Evolutionary conservation across 257 asterid genomes (phyloP).

Genomic region (Ajuga chamaepitys): DNA sequence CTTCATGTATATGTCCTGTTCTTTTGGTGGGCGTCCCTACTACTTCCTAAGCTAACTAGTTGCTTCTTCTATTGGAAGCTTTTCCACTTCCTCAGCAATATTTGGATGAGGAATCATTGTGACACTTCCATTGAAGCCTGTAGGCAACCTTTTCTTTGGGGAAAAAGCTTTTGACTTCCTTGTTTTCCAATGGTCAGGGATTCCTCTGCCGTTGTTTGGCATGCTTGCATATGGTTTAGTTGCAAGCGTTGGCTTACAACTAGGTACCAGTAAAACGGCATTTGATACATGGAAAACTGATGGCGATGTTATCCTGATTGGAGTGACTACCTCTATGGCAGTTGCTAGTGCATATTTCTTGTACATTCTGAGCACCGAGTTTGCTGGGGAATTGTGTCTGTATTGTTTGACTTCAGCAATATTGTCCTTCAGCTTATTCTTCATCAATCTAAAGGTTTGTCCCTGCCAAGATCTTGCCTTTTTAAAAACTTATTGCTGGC

Average conservation of each 20-base stretch:
- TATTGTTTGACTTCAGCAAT: constrained; percentile 76
- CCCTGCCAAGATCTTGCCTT: constrained; percentile 7
- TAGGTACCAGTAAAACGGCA: constrained; percentile 37
- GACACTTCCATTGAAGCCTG: background rate
- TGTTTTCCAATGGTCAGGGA: constrained; percentile 46
- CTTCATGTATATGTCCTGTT: constrained; percentile 5
- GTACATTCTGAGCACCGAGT: constrained; percentile 70
- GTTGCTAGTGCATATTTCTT: constrained; percentile 88
- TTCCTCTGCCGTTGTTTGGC: constrained; percentile 89
- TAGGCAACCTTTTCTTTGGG: constrained; percentile 11
- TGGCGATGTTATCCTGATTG: constrained; percentile 49
- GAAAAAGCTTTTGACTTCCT: constrained; percentile 10
- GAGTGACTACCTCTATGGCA: constrained; percentile 83
- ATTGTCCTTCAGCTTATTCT: constrained; percentile 71
- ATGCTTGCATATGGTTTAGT: constrained; percentile 88
- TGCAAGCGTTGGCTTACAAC: constrained; percentile 51
- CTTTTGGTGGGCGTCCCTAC: background rate
- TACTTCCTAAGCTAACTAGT: background rate
- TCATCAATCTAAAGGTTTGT: constrained; percentile 64
- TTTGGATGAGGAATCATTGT: constrained; percentile 9
- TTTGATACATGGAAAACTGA: constrained; percentile 38
- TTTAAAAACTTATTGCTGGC: background rate
- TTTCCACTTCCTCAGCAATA: background rate
- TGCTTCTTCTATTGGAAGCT: background rate
- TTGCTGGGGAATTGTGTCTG: constrained; percentile 67